phyloP scores from a whole-genome alignment of 805 yeast species.

The Suhomyces prunicola region DNA sequence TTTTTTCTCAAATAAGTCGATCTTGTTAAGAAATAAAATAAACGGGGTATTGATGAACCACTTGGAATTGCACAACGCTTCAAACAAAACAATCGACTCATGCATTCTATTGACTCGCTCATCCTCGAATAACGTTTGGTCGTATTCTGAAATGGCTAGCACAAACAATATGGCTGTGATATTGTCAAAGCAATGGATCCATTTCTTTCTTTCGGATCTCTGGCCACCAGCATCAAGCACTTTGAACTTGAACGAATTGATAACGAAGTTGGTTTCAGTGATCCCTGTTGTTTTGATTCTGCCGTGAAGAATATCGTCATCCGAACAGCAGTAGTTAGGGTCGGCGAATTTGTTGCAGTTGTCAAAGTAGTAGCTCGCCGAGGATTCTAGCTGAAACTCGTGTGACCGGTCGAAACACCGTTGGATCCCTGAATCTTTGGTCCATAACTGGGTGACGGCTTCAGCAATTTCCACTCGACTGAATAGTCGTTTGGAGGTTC shows the following conservation, averaged over 20 bases:
- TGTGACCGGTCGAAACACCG: constrained; percentile 58
- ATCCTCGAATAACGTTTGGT: constrained; percentile 88
- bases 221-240: constrained; percentile 97
- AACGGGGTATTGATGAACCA: constrained; percentile 88
- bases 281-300: constrained; percentile 95
- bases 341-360: constrained; percentile 64
- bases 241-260: constrained; percentile 61
- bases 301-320: constrained; percentile 84
- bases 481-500: not conserved
- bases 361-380: constrained; percentile 78
- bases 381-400: constrained; percentile 81
- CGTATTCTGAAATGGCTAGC: constrained; percentile 87
- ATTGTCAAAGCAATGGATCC: constrained; percentile 93
- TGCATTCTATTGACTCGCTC: constrained; percentile 84
- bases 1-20: constrained; percentile 75
- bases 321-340: constrained; percentile 64
- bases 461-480: constrained; percentile 58
- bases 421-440: constrained; percentile 60
- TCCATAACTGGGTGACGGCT: constrained; percentile 72
- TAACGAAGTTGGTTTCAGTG: constrained; percentile 75
- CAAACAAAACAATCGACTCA: constrained; percentile 83
- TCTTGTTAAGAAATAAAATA: constrained; percentile 84
- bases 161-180: constrained; percentile 87
- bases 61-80: constrained; percentile 74
- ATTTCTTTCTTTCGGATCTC: constrained; percentile 82